phyloP scores from a whole-genome alignment of 331 rosid species.

The Malus hybrid region DNA sequence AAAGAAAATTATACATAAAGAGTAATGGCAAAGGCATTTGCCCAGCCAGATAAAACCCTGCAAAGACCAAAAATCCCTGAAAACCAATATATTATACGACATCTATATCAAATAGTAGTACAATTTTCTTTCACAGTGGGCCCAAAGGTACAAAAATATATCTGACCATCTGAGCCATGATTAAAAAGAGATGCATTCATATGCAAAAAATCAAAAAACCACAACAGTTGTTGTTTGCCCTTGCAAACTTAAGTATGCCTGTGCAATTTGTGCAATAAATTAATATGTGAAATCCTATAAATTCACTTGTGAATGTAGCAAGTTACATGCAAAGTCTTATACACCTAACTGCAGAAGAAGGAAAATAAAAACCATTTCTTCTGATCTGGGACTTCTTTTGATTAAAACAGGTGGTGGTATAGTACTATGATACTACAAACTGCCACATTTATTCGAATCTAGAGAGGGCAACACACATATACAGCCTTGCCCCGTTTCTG shows the following conservation, averaged over 20 bases:
- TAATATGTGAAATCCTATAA: constrained; percentile 8
- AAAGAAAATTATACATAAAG: too few relatives aligned
- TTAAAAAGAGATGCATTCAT: too few relatives aligned
- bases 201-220: too few relatives aligned
- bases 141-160: too few relatives aligned
- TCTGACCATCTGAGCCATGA: too few relatives aligned
- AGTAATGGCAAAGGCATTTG: too few relatives aligned
- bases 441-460: not conserved
- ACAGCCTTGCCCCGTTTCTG: not conserved
- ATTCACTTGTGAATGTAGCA: constrained; percentile 2
- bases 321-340: not conserved
- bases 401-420: not conserved
- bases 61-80: too few relatives aligned
- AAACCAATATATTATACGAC: too few relatives aligned
- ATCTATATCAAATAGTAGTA: too few relatives aligned
- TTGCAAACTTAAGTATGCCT: constrained; percentile 73
- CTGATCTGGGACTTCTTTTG: not conserved
- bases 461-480: not conserved
- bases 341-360: not conserved
- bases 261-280: constrained; percentile 19
- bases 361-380: not conserved
- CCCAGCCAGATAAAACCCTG: too few relatives aligned
- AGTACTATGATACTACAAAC: not conserved
- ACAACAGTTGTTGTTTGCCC: constrained; percentile 29
- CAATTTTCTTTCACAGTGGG: too few relatives aligned